phyloP scores from a whole-genome alignment of 495 filamentous ascomycete genomes.

The Xylaria castorea region DNA sequence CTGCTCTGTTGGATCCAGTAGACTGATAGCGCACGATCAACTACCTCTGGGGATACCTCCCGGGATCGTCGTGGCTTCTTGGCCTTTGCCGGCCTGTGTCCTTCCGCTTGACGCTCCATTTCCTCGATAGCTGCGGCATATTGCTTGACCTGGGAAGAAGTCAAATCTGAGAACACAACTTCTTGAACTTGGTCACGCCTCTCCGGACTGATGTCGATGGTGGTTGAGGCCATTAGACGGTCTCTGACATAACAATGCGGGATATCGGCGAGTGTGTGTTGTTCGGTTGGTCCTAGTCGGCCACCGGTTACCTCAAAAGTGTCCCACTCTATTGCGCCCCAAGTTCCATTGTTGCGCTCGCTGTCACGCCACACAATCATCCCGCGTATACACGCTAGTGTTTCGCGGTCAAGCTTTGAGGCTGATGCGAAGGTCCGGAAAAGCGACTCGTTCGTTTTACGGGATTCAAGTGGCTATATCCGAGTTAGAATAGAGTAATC shows the following conservation, averaged over 20 bases:
- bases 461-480: constrained; percentile 4
- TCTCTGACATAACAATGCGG: constrained; percentile 21
- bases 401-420: not conserved
- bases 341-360: constrained; percentile 10
- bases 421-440: not conserved
- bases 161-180: not conserved
- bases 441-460: not conserved
- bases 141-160: not conserved
- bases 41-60: too few relatives aligned
- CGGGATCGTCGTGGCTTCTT: not conserved
- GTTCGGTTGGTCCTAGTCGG: constrained; percentile 1
- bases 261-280: constrained; percentile 11
- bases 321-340: not conserved
- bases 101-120: not conserved
- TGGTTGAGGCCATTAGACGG: constrained; percentile 11
- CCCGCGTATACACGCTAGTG: not conserved
- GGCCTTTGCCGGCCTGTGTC: not conserved
- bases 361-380: constrained; percentile 18
- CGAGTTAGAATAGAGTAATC: not conserved
- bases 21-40: not conserved
- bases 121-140: constrained; percentile 5
- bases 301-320: not conserved
- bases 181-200: not conserved
- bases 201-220: not conserved
- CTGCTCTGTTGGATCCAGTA: not conserved